Base-by-base conservation (phyloP, 1,284 basidiomycete genomes). In the Puccinia triticina region DNA sequence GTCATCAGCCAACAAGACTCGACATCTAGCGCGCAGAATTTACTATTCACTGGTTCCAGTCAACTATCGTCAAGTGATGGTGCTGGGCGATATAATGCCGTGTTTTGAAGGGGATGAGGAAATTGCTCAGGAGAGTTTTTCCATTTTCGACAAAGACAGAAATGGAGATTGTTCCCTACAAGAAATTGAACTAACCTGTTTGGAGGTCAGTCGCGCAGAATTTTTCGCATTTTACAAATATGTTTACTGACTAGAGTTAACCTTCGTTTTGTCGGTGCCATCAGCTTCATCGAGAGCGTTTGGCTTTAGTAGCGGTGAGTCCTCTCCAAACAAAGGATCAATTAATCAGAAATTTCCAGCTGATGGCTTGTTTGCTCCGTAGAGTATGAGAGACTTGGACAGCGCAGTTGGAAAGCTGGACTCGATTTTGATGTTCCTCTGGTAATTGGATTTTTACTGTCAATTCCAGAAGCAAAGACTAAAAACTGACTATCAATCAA, bases 361-460 rank as follows among this genome's bases (percentile, higher is more conserved):
- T 69, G 21, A 79, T 34, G 12, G 48, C 26, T 37, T 67, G 26
- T 23, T 18, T 73, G 23, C 23, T 16, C 12, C 23, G 7, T 21
- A 81, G 78, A 94, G 92, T 16, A 94, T 98, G 94, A 90, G 92
- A 57, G 94, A 96, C 87, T 89, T 96, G 77, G 95, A 97, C 87
- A 94, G 93, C 83, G 95, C 94, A 7, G 93, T 95, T 43, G 91
- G 92, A 34, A 89, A 93, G 71, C 83, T 86, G 50, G 86, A 86
- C 80, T 83, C 81, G 29, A 85, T 87, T 66, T 71, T 86, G 66
- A 85, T 87, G 83, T 83, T 85, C n/a, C 29, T 86, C 16, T 86
- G 84, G 85, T 86, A 48, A 48, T 29, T 32, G 26, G 37, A 26
- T 43, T 43, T 43, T 46, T 48, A 29, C 40, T 23, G 37, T n/a